Evolutionary conservation across 2,329 filamentous ascomycete species (phyloP).

Genomic region (Lomentospora prolificans): DNA sequence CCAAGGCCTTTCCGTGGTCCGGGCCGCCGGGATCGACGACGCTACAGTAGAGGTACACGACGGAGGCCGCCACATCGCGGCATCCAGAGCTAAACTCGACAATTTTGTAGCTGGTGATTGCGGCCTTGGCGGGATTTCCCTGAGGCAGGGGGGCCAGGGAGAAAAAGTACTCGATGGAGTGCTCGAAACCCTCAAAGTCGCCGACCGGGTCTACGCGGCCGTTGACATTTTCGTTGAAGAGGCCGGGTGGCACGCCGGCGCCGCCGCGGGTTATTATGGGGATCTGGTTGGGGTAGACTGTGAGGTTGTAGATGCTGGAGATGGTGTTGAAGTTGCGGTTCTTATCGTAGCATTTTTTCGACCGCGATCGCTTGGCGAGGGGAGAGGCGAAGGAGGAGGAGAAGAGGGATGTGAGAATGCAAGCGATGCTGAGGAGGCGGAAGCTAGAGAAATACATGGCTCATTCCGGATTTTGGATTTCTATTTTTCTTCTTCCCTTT

Average conservation of each 20-base stretch:
- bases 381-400: background rate
- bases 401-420: background rate
- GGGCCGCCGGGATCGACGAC: constrained; percentile 20
- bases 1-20: constrained; percentile 20
- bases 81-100: constrained; percentile 24
- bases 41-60: constrained; percentile 25
- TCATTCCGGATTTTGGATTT: background rate
- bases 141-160: constrained; percentile 26
- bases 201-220: constrained; percentile 31
- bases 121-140: constrained; percentile 18
- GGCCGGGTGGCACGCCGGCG: constrained; percentile 23
- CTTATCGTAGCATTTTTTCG: constrained; percentile 5
- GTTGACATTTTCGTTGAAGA: constrained; percentile 26
- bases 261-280: constrained; percentile 24
- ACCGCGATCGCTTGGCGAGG: background rate
- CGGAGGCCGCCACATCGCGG: constrained; percentile 23
- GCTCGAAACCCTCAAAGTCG: constrained; percentile 29
- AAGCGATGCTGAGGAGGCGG: background rate
- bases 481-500: background rate
- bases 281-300: constrained; percentile 27
- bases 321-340: constrained; percentile 27
- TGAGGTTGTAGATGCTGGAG: constrained; percentile 28
- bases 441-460: background rate
- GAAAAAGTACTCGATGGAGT: constrained; percentile 35
- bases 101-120: constrained; percentile 23